Base-by-base conservation (phyloP, 1,139 yeast genomes). In the Geotrichum macrosporum region DNA sequence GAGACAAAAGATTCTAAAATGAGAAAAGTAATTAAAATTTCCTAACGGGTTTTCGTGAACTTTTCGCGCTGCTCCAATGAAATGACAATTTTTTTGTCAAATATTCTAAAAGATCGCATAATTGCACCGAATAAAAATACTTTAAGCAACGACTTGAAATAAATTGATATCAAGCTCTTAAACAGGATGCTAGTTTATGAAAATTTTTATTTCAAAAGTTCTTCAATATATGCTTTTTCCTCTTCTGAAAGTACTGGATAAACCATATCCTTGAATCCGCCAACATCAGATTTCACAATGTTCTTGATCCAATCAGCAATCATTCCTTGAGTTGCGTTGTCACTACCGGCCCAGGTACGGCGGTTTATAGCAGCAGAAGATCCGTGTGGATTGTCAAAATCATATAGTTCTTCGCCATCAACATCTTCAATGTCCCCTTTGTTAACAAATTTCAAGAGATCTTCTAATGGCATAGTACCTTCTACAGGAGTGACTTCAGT, bases 251-350 rank as follows among this genome's bases (percentile, higher is more conserved):
- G 65, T 10, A 64, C 10, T 15, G 37, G 43, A 31, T 31, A 40
- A 3, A 46, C 37, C 16, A 32, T 76, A 9, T 63, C 62, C 55
- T 73, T 73, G 66, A 85, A 84, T 16, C 73, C 66, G 1, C 78
- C 77, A 15, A 74, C 59, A 56, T 81, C 74, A 52, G 74, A 73
- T 5, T 73, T 55, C 0, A 82, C 77, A 53, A 83, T 76, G 53
- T 77, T 80, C 56, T 74, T 80, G 69, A 87, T 81, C 66, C 87
- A 85, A 21, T 67, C 71, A 9, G 75, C 60, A 47, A 87, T 67
- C 27, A 78, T 62, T 29, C 71, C 68, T 49, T 72, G 60, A 8
- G 62, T 56, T 10, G 59, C 57, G 20, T 53, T 48, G 36, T 64
- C 66, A 9, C 54, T 51, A 20, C 47, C 51, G 24, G 46, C 53